These are phyloP conservation scores for Diaporthe batatas DNA, from an alignment of 2,329 filamentous ascomycete species.

Conservation along the genomic window DNA sequence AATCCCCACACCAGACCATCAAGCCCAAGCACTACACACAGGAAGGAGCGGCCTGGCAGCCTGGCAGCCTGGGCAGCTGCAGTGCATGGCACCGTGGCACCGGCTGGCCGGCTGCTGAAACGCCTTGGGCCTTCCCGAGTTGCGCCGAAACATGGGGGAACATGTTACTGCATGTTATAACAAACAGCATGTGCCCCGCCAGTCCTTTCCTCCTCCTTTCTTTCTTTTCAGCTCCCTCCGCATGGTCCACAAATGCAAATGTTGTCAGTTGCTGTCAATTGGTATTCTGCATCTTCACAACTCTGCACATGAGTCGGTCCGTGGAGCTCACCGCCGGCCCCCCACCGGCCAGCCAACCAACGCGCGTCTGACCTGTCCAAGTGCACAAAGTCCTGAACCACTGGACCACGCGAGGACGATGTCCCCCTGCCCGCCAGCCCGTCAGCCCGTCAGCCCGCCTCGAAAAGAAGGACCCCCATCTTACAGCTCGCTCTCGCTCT, in stretches of 20 bases:
- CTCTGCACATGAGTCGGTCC: slow-evolving; percentile 17
- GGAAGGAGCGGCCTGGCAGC: no score
- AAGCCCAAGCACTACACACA: slow-evolving; percentile 8
- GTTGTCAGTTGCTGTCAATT: background rate
- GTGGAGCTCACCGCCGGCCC: slow-evolving; percentile 23
- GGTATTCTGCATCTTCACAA: no score
- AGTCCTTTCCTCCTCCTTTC: background rate
- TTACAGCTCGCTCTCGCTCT: slow-evolving; percentile 30
- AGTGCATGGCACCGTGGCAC: slow-evolving; percentile 12
- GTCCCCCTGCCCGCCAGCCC: no score
- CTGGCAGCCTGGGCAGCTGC: no score
- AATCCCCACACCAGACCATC: background rate
- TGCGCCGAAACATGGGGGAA: slow-evolving; percentile 32
- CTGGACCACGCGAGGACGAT: no score
- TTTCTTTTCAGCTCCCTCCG: background rate
- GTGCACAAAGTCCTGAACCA: background rate
- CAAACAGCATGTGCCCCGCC: slow-evolving; percentile 18
- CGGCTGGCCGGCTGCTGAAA: slow-evolving; percentile 29
- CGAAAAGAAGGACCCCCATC: background rate
- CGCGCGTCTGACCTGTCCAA: slow-evolving; percentile 15
- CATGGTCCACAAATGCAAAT: background rate
- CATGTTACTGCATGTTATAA: background rate
- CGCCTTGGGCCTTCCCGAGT: slow-evolving; percentile 9
- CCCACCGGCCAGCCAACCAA: background rate
- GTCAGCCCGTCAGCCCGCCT: background rate